Evolutionary conservation across 176 grass and related monocot species (phyloP), one percentile per base, ranked within the genome.

Genomic region (Ananas comosus): DNA sequence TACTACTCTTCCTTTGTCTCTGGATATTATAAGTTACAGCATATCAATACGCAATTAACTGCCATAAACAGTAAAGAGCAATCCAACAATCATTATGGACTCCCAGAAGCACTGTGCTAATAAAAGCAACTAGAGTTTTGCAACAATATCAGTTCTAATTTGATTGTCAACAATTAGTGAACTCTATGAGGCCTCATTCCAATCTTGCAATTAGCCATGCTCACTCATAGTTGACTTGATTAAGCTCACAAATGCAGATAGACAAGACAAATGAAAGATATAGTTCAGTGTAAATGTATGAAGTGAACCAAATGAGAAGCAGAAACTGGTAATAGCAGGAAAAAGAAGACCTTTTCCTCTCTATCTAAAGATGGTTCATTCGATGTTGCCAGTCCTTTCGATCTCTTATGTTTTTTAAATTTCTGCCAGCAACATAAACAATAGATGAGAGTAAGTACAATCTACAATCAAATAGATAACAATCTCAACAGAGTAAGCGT

Each of bases 1-100:
- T 94, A 49, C 12, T 33, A 2, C 63, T 72, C 66, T 66, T 90
- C 70, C 72, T 88, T 80, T 72, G 79, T 81, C 82, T 91, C 90
- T 93, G 78, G 6, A 51, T 42, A 42, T 42, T 42, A 42, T 4
- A 42, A 42, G 33, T 42, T 42, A 42, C 33, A 42, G 5, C 33
- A 42, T 7, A 42, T 42, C 33, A 42, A 42, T 7, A 42, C 33
- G 7, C 33, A 42, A 42, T 42, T 7, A 42, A 42, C 33, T 42
- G 33, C 33, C 33, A 42, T 42, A 42, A 42, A 42, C 4, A 42
- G 4, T 4, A 42, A 42, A 42, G 5, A 4, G 33, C 5, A 42
- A 42, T 42, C 33, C 33, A 42, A 42, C 7, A 42, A 42, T 42
- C 33, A 42, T 42, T 6, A 42, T 5, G 33, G 4, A 42, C 33